Base-by-base conservation (phyloP, 2,329 filamentous ascomycete genomes). In the Calonectria pauciramosa region DNA sequence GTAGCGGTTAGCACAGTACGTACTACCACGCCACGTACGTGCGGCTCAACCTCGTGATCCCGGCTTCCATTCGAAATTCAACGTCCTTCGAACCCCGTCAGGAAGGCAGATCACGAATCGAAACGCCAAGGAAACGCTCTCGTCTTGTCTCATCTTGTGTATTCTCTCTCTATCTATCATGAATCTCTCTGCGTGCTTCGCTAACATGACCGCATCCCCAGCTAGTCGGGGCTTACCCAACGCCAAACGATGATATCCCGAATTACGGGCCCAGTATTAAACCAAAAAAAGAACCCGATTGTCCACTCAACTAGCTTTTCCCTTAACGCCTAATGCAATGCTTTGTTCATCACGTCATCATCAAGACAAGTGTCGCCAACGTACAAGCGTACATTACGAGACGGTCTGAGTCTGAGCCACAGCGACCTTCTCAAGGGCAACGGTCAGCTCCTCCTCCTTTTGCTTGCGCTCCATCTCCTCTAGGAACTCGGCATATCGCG, bases 401-500 rank as follows among this genome's bases (percentile, higher is more conserved):
- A 83, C 79, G 66, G 83, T 80, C 64, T 77, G 73, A 20, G 71
- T 64, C 66, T 70, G 71, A 23, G 66, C 47, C 41, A 51, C 56
- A 56, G 75, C 78, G 28, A 80, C 80, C 75, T 82, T 77, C 64
- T 82, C 78, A 16, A 82, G 77, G n/a, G 80, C 80, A 41, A 80
- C 79, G n/a, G 81, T 75, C 32, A 82, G 76, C 69, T 83, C 80
- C 68, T 83, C 80, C 77, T 92, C 90, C 79, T 93, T 89, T 77
- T 89, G 88, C 88, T 95, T 93, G 82, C 90, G 87, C 83, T 95
- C 93, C 85, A 94, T 91, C 75, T 95, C 92, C 81, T 90, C 89
- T 71, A 98, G 87, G 86, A 94, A 98, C 86, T 96, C 93, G 14
- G 96, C 94, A 83, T 99, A 99, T 80, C 96, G 93, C 73, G 95